A percentile compares a stretch with the other conserved stretches of the same genome.
Evolutionary conservation across 1,284 basidiomycete species (phyloP).

Genomic region (Xerocomus amazonicus): DNA sequence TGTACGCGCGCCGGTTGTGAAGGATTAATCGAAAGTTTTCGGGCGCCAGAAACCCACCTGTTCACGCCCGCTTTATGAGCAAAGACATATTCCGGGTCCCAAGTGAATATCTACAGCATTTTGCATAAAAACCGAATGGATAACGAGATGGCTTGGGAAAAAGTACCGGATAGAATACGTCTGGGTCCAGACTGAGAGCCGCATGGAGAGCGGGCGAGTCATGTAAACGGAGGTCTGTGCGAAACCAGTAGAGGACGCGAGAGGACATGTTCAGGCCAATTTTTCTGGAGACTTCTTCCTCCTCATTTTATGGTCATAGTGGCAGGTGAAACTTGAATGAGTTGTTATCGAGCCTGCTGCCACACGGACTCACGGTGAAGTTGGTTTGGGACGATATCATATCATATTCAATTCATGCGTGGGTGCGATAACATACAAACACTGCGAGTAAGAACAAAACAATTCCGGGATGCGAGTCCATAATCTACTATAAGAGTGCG

Average conservation of each 20-base stretch:
- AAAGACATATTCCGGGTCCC: constrained; percentile 1
- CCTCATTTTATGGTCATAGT: too few species aligned
- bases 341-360: too few species aligned
- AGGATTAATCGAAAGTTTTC: background rate
- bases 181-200: too few species aligned
- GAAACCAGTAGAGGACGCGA: too few species aligned
- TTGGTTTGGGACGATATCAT: too few species aligned
- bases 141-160: background rate
- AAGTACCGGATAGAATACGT: background rate
- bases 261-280: too few species aligned
- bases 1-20: constrained; percentile 4
- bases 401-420: constrained; percentile 17
- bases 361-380: too few species aligned
- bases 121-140: background rate
- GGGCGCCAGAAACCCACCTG: constrained; percentile 6
- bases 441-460: constrained; percentile 7
- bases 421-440: constrained; percentile 26
- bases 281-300: too few species aligned
- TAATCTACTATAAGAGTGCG: constrained; percentile 30
- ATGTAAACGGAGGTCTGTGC: too few species aligned
- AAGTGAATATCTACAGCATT: constrained; percentile 1
- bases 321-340: too few species aligned
- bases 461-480: constrained; percentile 27
- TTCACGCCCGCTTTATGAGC: constrained; percentile 10
- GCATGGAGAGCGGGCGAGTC: too few species aligned